Evolutionary conservation across 495 filamentous ascomycete genomes (phyloP).

Genomic region (Daldinia childiae): DNA sequence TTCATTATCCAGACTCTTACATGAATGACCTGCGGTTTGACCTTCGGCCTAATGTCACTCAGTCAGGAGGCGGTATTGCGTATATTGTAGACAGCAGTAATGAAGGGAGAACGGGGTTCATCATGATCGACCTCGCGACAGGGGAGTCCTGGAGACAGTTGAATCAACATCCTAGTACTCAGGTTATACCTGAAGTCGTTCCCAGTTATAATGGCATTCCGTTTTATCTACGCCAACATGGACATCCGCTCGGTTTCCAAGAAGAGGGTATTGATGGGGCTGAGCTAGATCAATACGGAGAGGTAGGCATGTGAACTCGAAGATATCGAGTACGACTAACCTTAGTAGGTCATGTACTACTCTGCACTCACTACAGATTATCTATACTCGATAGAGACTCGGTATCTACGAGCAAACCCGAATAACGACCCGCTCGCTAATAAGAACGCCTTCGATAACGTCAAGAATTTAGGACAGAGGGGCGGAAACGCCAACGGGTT

Average conservation of each 20-base stretch:
- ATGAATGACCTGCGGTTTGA: neutral
- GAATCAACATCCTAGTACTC: constrained; percentile 47
- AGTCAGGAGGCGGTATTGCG: constrained; percentile 50
- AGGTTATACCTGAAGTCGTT: neutral
- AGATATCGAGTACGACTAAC: constrained; percentile 11
- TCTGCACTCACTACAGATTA: constrained; percentile 50
- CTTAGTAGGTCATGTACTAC: constrained; percentile 50
- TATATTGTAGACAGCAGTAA: constrained; percentile 55
- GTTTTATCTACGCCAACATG: neutral
- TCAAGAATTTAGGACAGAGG: constrained; percentile 49
- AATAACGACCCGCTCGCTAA: constrained; percentile 46
- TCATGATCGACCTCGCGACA: constrained; percentile 55
- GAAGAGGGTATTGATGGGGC: neutral
- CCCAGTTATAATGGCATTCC: neutral
- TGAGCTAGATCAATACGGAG: neutral
- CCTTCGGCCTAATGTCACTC: constrained; percentile 36
- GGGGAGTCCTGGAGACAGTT: constrained; percentile 53
- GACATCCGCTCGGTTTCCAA: neutral
- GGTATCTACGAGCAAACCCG: constrained; percentile 47
- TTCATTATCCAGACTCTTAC: neutral
- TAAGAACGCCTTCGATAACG: constrained; percentile 48
- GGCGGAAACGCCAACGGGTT: constrained; percentile 54
- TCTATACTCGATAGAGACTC: constrained; percentile 50
- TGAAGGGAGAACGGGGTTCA: constrained; percentile 54
- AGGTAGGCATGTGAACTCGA: neutral